Evolutionary conservation across 768 basidiomycete species (phyloP), one percentile per base, ranked within the genome.

Genomic region (Clavulina sp.): DNA sequence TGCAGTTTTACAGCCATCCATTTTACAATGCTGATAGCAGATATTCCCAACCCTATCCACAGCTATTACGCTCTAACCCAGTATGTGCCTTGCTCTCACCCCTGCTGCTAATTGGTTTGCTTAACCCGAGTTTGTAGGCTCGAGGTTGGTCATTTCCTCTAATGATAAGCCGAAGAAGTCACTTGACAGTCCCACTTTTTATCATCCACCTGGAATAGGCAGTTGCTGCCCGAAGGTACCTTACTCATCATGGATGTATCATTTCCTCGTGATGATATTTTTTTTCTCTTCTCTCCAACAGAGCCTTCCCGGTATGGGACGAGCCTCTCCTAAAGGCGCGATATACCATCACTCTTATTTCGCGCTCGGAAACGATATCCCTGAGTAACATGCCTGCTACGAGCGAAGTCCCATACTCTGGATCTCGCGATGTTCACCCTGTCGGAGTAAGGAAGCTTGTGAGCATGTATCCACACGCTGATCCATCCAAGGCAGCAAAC

Each of bases 241-340:
- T n/a, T n/a, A n/a, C n/a, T n/a, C n/a, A n/a, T n/a, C n/a, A n/a
- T n/a, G n/a, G 23, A 65, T 66, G n/a, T n/a, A n/a, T n/a, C n/a
- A n/a, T n/a, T n/a, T 61, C 54, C 21, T 41, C 31, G n/a, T n/a
- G n/a, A n/a, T n/a, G n/a, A n/a, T 26, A 36, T 38, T n/a, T 29
- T 32, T 33, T 47, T 51, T 49, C 18, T 21, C 26, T 32, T 23
- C 43, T n/a, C n/a, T n/a, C n/a, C n/a, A n/a, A n/a, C 46, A 73
- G 76, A 38, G 77, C 81, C 4, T 84, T 87, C 63, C 85, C 85
- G 26, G 87, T 82, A 68, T 93, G 86, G 85, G 91, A 93, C 61
- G 89, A 93, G 61, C 92, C 91, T 16, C 70, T 76, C 30, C 70
- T 92, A 57, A 95, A 95, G 64, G 81, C 88, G 1, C 89, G 9